Base-by-base conservation (phyloP, 495 filamentous ascomycete species). In the Podospora anserina region DNA sequence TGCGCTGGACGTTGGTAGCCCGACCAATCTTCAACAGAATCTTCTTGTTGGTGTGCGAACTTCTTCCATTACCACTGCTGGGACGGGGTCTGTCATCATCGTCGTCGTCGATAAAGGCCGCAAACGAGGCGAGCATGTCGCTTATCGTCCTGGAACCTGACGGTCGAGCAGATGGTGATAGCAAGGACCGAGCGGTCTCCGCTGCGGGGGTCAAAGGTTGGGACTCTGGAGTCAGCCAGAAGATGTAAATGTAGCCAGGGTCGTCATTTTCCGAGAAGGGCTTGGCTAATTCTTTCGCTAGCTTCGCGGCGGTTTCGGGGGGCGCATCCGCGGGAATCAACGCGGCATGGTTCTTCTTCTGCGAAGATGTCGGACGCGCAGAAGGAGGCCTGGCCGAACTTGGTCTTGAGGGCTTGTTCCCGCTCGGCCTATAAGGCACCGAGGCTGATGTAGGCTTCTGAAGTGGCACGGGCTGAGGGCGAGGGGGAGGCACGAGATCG, bases 181-280 rank as follows among this genome's bases (percentile, higher is more conserved):
- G 83, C 9, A 91, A 83, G 6, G 85, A 85, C 5, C 82, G 82
- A 3, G 88, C 90, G 27, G 85, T 83, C 32, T 89, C 86, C 5
- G 78, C 78, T 0, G 88, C 84, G 16, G 87, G 84, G 1, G 83
- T 80, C 6, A 79, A 70, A 4, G 79, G 78, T 61, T 80, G 76
- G n/a, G 77, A 84, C 65, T 85, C 86, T 54, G 86, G 86, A 4
- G 86, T 90, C 4, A 97, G 82, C 93, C 93, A 97, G 85, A 97
- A 99, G 72, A 99, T 95, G 83, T 99, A 99, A 71, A 98, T 98
- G 76, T 93, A 99, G 53, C 95, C 95, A 58, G 92, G 84, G 60
- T 96, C 92, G 72, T 98, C 95, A 55, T 82, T 79, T 5, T 78
- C 79, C 3, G 91, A 92, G 68, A 96, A 85, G 13, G 94, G 92